Conservation (phyloP, 176 grass and related monocot species). For the Carex kokanica region DNA sequence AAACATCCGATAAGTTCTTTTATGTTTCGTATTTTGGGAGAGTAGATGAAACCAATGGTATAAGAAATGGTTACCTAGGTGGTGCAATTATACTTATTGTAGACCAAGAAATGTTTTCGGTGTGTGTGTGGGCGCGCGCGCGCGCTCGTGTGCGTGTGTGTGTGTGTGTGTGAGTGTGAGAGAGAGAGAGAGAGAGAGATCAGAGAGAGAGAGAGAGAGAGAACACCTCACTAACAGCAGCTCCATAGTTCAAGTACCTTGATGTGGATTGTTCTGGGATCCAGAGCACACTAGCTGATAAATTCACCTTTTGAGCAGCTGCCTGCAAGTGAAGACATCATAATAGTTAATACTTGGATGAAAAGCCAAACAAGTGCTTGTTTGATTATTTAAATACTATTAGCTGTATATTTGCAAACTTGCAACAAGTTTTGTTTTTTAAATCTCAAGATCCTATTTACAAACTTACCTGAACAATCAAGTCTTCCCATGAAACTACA, state of each 20-base stretch:
- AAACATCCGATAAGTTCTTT: neutral
- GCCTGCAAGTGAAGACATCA: constrained; percentile 38
- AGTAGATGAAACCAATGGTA: neutral
- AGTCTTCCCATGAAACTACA: constrained; percentile 42
- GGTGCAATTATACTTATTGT: neutral
- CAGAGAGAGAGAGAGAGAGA: neutral
- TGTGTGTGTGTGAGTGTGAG: neutral
- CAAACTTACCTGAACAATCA: constrained; percentile 50
- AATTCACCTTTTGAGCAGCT: constrained; percentile 37
- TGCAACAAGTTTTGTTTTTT: neutral
- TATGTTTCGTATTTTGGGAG: neutral
- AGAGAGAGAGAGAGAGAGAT: neutral
- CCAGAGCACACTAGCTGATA: constrained; percentile 55
- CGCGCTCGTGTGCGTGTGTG: too few species aligned
- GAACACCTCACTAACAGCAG: constrained; percentile 58
- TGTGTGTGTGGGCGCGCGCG: too few species aligned
- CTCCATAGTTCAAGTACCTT: constrained; percentile 78
- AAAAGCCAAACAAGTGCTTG: neutral
- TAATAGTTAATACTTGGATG: neutral
- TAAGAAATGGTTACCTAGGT: neutral
- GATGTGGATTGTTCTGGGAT: constrained; percentile 37
- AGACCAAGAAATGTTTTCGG: neutral
- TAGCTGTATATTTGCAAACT: neutral
- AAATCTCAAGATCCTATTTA: neutral
- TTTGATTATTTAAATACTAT: neutral